Conservation (phyloP, 129 eudicot genomes). For the Solidago caesia region DNA sequence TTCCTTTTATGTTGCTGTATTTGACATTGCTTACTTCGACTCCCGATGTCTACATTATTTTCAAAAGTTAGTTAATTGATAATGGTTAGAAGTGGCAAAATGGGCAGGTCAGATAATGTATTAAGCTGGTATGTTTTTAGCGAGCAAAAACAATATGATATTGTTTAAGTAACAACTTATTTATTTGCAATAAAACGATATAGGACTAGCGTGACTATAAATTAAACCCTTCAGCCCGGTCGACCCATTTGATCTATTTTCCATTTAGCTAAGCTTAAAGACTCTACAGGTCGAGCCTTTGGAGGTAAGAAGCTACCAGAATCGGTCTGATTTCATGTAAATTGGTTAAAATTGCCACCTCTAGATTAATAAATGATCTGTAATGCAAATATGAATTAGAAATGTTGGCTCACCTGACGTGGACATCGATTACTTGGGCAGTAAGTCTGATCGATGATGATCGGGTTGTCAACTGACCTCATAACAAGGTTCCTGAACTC, state of each 20-base stretch:
- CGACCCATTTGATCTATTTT: neutral
- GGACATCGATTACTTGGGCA: constrained; percentile 69
- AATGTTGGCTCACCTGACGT: constrained; percentile 29
- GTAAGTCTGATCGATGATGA: constrained; percentile 73
- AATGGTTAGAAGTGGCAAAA: neutral
- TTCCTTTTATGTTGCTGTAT: constrained; percentile 65
- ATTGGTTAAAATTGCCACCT: neutral
- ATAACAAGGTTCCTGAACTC: constrained; percentile 53
- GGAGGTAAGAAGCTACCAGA: neutral
- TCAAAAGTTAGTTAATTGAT: neutral
- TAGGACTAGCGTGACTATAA: neutral
- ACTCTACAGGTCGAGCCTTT: neutral
- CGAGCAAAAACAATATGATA: neutral
- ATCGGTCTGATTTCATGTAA: neutral
- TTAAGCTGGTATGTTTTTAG: neutral
- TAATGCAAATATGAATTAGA: too few species aligned
- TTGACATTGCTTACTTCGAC: constrained; percentile 60
- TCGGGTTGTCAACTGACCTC: constrained; percentile 70
- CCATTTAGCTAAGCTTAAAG: neutral
- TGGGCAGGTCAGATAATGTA: neutral
- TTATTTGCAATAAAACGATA: too few species aligned
- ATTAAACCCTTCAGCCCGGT: neutral
- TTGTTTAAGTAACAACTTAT: neutral
- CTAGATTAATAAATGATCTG: neutral
- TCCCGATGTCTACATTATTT: constrained; percentile 52